Base-by-base conservation (phyloP, 78 protist species). In the Dictyostelium brefeldianum region DNA sequence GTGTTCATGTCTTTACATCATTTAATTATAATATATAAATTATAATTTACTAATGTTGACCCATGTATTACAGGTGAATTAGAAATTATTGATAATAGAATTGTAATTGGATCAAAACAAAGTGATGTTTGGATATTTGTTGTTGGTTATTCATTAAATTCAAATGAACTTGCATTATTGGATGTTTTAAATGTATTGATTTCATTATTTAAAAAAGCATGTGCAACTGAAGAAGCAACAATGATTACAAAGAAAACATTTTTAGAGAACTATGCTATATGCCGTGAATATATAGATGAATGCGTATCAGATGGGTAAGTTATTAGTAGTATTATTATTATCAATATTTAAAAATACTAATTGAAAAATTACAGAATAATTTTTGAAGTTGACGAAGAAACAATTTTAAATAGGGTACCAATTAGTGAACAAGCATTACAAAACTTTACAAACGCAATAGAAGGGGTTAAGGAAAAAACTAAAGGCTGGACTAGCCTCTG, bases 311-410 rank as follows among this genome's bases (percentile, higher is more conserved):
- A 83, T 83, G 91, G 91, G 89, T 81, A 81, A 27, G 29, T n/a
- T n/a, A n/a, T n/a, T n/a, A 77, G 5, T 51, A 20, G 51, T 3
- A n/a, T n/a, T n/a, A n/a, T n/a, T n/a, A n/a, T n/a, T n/a, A n/a
- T n/a, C n/a, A n/a, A n/a, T n/a, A n/a, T n/a, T n/a, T n/a, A n/a
- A n/a, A n/a, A 36, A 36, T 36, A 36, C 43, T 36, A 36, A 36
- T 36, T 36, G 3, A 5, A 56, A 18, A 56, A 1, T 1, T 22
- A 43, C 20, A 81, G 89, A 41, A 73, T 83, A 22, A 54, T 83
- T 22, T 83, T 83, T 74, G 91, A 83, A 73, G 57, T 73, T 0
- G 91, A 83, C 43, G 91, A 83, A 17, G 91, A 83, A n/a, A 83
- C 59, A 31, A 83, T 83, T 36, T 43, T 73, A 9, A 56, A 36